Evolutionary conservation across 805 yeast genomes (phyloP), one percentile per base, ranked within the genome.

Genomic region (Starmerella vitae): DNA sequence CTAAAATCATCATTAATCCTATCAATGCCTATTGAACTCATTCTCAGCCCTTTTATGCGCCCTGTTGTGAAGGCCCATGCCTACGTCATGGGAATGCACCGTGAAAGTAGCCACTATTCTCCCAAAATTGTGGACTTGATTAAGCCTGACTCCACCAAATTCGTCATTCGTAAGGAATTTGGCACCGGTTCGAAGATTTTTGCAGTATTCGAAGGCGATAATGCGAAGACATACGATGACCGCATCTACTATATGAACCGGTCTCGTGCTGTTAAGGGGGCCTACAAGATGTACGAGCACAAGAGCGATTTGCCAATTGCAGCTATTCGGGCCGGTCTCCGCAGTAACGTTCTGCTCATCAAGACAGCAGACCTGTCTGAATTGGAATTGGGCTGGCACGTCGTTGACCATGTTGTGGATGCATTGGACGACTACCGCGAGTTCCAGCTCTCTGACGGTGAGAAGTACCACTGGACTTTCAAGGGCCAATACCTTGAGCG

Each of bases 211-310:
- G 57, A 39, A 8, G 48, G 41, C 8, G 67, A 66, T 43, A 66
- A 70, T 34, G 24, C 33, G 8, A 34, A 36, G n/a, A 40, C 51
- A 6, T 46, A 53, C 20, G 51, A 50, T 24, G 59, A 69, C 33
- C 57, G 69, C 21, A 47, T 71, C 14, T 72, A 67, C 50, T 68
- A 72, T 67, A 69, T 71, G 59, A 65, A 63, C 13, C 63, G 79
- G 47, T 73, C 79, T n/a, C 63, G 78, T 45, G 76, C 78, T 3
- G 78, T 74, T 36, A 74, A 73, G 55, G 78, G 80, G 36, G 75
- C 77, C 2, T 74, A 72, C 59, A 71, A 67, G 52, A 67, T 74
- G 72, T 73, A 62, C 48, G 27, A 19, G 1, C 56, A 66, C 9
- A 72, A 70, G 17, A 67, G 64, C 46, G 75, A 71, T 45, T 70